phyloP scores from a whole-genome alignment of 257 asterid species.

The Fraxinus quadrangulata region DNA sequence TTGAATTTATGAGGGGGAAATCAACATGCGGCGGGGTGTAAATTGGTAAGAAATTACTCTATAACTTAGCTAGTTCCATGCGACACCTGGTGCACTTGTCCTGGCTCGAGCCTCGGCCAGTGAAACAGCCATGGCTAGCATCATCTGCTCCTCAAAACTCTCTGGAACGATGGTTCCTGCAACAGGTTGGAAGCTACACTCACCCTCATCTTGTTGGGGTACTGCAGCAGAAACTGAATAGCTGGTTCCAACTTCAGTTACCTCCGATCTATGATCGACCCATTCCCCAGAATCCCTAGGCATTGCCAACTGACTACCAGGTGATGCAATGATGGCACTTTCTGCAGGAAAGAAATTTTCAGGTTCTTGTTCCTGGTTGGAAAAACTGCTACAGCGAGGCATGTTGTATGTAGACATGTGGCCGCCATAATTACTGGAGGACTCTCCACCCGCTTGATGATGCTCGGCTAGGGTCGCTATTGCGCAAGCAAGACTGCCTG shows the following conservation, averaged over 20 bases:
- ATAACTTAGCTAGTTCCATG: slow-evolving; percentile 62
- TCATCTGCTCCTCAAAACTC: slow-evolving; percentile 92
- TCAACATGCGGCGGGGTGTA: background rate
- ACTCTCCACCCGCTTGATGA: slow-evolving; percentile 63
- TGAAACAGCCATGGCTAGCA: slow-evolving; percentile 91
- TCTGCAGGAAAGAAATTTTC: slow-evolving; percentile 50
- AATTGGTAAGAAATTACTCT: slow-evolving; percentile 1
- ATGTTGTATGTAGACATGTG: slow-evolving; percentile 39
- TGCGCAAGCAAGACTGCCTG: slow-evolving; percentile 93
- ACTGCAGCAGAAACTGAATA: slow-evolving; percentile 60
- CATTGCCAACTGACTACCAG: slow-evolving; percentile 52
- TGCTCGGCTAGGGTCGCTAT: slow-evolving; percentile 97
- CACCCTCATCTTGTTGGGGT: slow-evolving; percentile 49
- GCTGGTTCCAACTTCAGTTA: slow-evolving; percentile 64
- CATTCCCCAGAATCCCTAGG: slow-evolving; percentile 42
- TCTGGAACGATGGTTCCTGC: slow-evolving; percentile 63
- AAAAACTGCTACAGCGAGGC: slow-evolving; percentile 42
- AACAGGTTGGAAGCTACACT: slow-evolving; percentile 39
- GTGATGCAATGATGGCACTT: slow-evolving; percentile 35
- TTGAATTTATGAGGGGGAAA: background rate
- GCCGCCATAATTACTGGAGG: slow-evolving; percentile 45
- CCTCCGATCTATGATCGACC: slow-evolving; percentile 43
- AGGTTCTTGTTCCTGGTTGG: slow-evolving; percentile 46
- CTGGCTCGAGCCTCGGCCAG: slow-evolving; percentile 83
- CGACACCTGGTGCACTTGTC: slow-evolving; percentile 63